Evolutionary conservation across 2,329 filamentous ascomycete genomes (phyloP), one percentile per base, ranked within the genome.

Genomic region (Pyrenophora teres): DNA sequence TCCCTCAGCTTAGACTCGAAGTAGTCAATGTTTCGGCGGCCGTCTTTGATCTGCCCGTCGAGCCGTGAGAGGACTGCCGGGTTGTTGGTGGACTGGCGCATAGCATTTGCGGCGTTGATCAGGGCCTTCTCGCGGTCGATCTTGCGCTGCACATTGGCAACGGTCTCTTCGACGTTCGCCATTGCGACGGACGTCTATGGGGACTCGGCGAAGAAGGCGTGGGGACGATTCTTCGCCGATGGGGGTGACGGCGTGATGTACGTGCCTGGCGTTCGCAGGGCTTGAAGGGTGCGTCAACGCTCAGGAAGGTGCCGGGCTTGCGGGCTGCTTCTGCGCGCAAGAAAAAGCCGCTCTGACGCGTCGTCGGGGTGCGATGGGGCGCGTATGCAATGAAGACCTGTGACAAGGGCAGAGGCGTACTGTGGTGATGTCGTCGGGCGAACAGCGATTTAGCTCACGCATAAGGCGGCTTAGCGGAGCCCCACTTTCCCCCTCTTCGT

Each of bases 51-150:
- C 77, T 97, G 92, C 58, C 87, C 89, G 72, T 97, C 93, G 74
- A 96, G 86, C 70, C 91, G 86, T 66, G 92, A 92, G 71, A 92
- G 88, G 60, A 97, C 93, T 56, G 87, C 84, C 64, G 92, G 89
- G 76, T 99, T 99, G 79, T 91, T 90, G 65, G 93, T 97, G 75
- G 94, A 92, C 77, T 92, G 88, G 77, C 92, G 89, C 92, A 99
- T 96, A 67, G 89, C 86, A 77, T 90, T 94, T 64, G 93, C 93
- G 68, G 91, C 93, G 76, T 89, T 89, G 81, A 99, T 94, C 71
- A 97, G 87, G 68, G 88, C 89, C 82, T 92, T 93, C 78, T 99
- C 94, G 74, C 93, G 87, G 81, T 97, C 91, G 77, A 99, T 97
- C 88, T 99, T 97, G 80, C 87, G 89, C 79, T 89, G 86, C 78